phyloP scores from a whole-genome alignment of 2,329 filamentous ascomycete species.

The Aureobasidium namibiae region DNA sequence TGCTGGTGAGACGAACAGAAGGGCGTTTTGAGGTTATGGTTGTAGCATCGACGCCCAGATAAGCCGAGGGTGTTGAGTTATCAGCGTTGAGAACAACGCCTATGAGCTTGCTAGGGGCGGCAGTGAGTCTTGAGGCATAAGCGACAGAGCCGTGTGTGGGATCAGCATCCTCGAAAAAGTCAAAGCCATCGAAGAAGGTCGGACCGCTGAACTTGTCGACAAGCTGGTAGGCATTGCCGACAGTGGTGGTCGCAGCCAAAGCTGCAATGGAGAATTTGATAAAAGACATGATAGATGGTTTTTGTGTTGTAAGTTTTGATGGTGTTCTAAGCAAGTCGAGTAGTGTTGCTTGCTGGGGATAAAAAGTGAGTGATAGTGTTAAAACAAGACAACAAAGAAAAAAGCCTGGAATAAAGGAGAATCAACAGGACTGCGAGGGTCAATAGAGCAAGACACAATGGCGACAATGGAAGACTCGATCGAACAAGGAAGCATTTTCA shows the following conservation, averaged over 20 bases:
- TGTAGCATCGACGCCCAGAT: conserved; percentile 38
- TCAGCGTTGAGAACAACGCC: conserved; percentile 33
- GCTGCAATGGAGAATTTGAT: background rate
- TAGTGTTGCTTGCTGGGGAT: background rate
- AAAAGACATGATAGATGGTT: conserved; percentile 8
- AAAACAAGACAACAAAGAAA: background rate
- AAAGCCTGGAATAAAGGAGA: background rate
- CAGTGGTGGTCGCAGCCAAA: conserved; percentile 16
- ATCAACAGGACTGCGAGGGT: background rate
- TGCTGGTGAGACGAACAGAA: conserved; percentile 40
- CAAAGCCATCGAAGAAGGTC: conserved; percentile 38
- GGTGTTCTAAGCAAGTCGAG: background rate
- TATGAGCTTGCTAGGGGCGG: conserved; percentile 30
- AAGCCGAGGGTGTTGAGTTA: conserved; percentile 23
- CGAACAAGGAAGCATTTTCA: background rate
- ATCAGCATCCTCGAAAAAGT: conserved; percentile 35
- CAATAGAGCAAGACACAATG: conserved; percentile 10
- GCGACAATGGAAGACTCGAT: background rate
- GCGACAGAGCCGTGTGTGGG: conserved; percentile 34
- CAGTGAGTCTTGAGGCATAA: conserved; percentile 19
- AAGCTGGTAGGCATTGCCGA: conserved; percentile 15
- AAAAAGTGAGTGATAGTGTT: background rate
- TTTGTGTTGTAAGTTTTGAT: background rate
- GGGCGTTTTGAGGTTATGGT: conserved; percentile 30
- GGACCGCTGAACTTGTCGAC: conserved; percentile 23